Base-by-base conservation (phyloP, 208 protist species). In the Leishmania tarentolae region DNA sequence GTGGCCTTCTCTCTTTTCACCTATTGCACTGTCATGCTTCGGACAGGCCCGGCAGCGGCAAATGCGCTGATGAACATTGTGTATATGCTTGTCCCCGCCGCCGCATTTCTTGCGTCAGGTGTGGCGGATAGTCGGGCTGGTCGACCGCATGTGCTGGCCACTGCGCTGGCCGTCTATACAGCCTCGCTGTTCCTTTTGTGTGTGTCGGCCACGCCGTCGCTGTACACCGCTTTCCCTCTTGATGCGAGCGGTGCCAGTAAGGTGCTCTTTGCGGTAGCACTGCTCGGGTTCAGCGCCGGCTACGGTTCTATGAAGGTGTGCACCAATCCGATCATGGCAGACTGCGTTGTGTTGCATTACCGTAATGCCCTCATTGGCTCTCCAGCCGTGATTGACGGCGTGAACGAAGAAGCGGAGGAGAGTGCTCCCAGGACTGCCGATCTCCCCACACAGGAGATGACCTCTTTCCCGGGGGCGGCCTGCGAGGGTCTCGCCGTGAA, bases 231-330 rank as follows among this genome's bases (percentile, higher is more conserved):
- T 47, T 94, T 94, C 80, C 91, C 91, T 11, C 21, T 70, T 0
- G 15, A 66, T 9, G 74, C 87, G 17, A 65, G 40, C 28, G 21
- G 24, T 21, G 9, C n/a, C 28, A 84, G 83, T 47, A 76, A 83
- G 70, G 50, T 50, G 0, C 75, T 92, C 37, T 91, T 93, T 71
- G 73, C 65, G n/a, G 0, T 85, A 0, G 75, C 85, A 15, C 80
- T 90, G 42, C 19, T 84, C 3, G 40, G 75, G n/a, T 90, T 92
- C 53, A 82, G 79, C 56, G 69, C 76, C 19, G 91, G 91, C 31
- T 94, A 94, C 81, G 91, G 91, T 15, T 88, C 86, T 0, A 92
- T 94, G 89, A 94, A 94, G 78, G 88, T 93, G 47, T 94, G 91
- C 86, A 93, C 89, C 6, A 91, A 90, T 74, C 91, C 91, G 11